phyloP scores from a whole-genome alignment of 768 basidiomycete species.

The Hortiboletus campestris region DNA sequence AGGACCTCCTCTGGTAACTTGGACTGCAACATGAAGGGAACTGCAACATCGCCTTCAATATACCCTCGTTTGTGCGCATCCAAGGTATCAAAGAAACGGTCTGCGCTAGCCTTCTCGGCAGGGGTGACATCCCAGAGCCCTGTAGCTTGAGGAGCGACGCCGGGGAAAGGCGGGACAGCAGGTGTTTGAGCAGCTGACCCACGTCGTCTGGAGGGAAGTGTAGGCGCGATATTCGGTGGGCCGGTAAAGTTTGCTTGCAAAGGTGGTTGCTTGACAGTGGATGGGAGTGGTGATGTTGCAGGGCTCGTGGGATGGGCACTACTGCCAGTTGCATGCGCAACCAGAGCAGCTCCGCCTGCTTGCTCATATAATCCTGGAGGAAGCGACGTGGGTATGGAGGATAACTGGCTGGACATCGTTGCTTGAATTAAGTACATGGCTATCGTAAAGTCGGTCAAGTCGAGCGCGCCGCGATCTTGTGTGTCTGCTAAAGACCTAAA shows the following conservation, averaged over 20 bases:
- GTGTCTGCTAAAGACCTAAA: slow-evolving; percentile 93
- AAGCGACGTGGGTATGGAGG: slow-evolving; percentile 67
- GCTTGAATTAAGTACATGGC: slow-evolving; percentile 97
- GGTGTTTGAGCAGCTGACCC: slow-evolving; percentile 19
- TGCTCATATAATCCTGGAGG: slow-evolving; percentile 87
- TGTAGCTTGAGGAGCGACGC: slow-evolving; percentile 25
- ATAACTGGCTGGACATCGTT: slow-evolving; percentile 76
- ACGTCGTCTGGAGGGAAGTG: slow-evolving; percentile 24
- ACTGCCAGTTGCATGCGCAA: slow-evolving; percentile 56
- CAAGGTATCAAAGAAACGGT: slow-evolving; percentile 78
- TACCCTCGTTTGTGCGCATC: slow-evolving; percentile 73
- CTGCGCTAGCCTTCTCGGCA: slow-evolving; percentile 72
- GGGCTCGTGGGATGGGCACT: slow-evolving; percentile 65
- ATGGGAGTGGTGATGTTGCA: slow-evolving; percentile 36
- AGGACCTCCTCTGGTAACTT: slow-evolving; percentile 77
- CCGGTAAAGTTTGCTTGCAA: slow-evolving; percentile 52
- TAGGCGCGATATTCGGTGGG: slow-evolving; percentile 28
- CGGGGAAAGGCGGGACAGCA: slow-evolving; percentile 28
- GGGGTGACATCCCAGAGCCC: slow-evolving; percentile 80
- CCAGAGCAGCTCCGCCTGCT: slow-evolving; percentile 50
- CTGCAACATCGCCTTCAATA: slow-evolving; percentile 92
- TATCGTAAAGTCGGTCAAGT: slow-evolving; percentile 88
- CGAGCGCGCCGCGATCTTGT: slow-evolving; percentile 84
- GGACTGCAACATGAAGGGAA: slow-evolving; percentile 93
- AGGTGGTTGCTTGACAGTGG: slow-evolving; percentile 62